Conservation (phyloP, 169 alveolate species). For the Plasmodium gaboni region DNA sequence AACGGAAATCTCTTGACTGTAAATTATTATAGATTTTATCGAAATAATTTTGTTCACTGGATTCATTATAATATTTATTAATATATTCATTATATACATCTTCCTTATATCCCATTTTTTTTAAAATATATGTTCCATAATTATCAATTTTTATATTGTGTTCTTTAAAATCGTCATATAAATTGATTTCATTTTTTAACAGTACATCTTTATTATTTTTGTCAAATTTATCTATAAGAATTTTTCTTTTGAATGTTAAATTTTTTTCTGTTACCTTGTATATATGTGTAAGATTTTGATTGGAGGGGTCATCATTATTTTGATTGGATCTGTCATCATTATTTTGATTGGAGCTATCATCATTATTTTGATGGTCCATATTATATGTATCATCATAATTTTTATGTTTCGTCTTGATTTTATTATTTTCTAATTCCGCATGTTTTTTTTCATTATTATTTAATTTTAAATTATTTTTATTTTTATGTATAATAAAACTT, state of each 20-base stretch:
- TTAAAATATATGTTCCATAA: conserved; percentile 35
- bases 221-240: conserved; percentile 28
- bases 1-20: conserved; percentile 37
- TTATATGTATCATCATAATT: no score
- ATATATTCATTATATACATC: conserved; percentile 51
- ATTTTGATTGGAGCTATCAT: no score
- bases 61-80: conserved; percentile 57
- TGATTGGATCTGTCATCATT: no score
- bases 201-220: conserved; percentile 37
- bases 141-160: conserved; percentile 49
- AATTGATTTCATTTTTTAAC: conserved; percentile 48
- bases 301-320: no score
- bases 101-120: conserved; percentile 70
- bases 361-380: no score
- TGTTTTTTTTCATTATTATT: background rate
- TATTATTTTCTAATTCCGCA: no score
- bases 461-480: background rate
- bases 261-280: conserved; percentile 21
- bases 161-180: conserved; percentile 64
- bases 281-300: background rate
- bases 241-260: conserved; percentile 63
- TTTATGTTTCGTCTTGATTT: no score
- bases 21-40: conserved; percentile 49
- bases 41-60: conserved; percentile 40
- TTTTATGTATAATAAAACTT: conserved; percentile 2